Conservation (phyloP, 768 basidiomycete genomes). For the Pholiota microspora region DNA sequence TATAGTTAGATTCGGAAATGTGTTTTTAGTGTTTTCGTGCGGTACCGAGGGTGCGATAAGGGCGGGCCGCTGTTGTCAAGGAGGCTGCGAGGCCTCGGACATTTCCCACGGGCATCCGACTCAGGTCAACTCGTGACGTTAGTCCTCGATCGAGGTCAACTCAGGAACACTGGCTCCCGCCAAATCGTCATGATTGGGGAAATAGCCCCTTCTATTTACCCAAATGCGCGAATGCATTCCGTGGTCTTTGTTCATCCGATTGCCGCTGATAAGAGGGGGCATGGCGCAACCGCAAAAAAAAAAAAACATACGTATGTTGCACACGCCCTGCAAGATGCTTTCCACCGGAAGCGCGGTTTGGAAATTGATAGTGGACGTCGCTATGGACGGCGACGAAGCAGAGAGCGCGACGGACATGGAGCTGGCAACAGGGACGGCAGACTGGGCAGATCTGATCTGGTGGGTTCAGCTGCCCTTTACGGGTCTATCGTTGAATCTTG, state of each 20-base stretch:
- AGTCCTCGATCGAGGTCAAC: constrained; percentile 22
- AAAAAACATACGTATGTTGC: not conserved
- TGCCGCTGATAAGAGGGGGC: not conserved
- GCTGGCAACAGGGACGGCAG: constrained; percentile 26
- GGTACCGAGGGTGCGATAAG: constrained; percentile 22
- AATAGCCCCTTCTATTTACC: constrained; percentile 17
- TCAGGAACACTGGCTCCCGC: constrained; percentile 21
- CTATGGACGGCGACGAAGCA: constrained; percentile 27
- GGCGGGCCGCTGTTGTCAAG: constrained; percentile 21
- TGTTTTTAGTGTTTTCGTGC: constrained; percentile 3
- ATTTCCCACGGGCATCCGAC: constrained; percentile 3
- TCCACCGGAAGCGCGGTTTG: constrained; percentile 13
- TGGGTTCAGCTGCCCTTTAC: constrained; percentile 30
- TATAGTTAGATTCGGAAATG: not conserved
- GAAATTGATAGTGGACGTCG: constrained; percentile 17
- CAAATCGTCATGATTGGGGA: constrained; percentile 22
- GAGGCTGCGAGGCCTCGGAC: constrained; percentile 17
- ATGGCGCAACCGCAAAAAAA: not conserved
- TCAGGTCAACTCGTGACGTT: constrained; percentile 17
- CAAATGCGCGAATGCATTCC: not conserved
- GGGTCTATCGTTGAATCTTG: constrained; percentile 41
- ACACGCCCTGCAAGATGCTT: constrained; percentile 2
- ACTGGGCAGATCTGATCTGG: constrained; percentile 34
- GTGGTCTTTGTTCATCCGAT: not conserved
- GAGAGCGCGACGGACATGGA: too few species aligned